Evolutionary conservation across 2,329 filamentous ascomycete genomes (phyloP).

Genomic region (Fusarium buharicum): DNA sequence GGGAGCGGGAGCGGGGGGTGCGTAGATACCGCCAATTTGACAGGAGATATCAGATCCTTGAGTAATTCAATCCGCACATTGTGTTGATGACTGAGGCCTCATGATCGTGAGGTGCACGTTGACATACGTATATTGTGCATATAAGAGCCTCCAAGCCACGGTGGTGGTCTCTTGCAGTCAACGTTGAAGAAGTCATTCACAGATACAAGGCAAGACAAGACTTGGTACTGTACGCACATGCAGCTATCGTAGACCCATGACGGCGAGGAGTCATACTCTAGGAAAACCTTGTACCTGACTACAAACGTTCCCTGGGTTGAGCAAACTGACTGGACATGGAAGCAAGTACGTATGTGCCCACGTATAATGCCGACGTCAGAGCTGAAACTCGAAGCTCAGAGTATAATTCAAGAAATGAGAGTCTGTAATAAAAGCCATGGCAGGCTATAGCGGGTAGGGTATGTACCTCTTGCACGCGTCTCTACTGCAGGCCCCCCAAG

Average conservation of each 20-base stretch:
- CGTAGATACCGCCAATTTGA: conserved; percentile 10
- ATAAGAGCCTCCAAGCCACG: not conserved
- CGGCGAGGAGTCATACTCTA: conserved; percentile 34
- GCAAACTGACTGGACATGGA: conserved; percentile 12
- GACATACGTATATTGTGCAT: conserved; percentile 3
- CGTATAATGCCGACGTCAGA: conserved; percentile 41
- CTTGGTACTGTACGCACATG: conserved; percentile 15
- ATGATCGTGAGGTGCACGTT: conserved; percentile 20
- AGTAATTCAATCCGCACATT: not conserved
- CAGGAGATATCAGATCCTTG: conserved; percentile 30
- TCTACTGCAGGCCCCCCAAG: conserved; percentile 15
- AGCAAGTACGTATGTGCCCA: conserved; percentile 35
- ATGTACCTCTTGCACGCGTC: conserved; percentile 31
- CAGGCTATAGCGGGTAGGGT: not conserved
- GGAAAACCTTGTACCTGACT: conserved; percentile 28
- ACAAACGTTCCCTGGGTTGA: conserved; percentile 25
- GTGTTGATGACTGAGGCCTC: conserved; percentile 24
- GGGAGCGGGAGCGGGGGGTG: conserved; percentile 5
- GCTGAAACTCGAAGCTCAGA: conserved; percentile 3
- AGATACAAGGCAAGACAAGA: not conserved
- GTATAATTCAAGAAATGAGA: not conserved
- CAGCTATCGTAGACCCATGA: conserved; percentile 33
- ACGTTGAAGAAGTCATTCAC: not conserved
- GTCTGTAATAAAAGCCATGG: conserved; percentile 1
- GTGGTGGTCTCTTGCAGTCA: not conserved